These are phyloP conservation scores for Daldinia grandis DNA, from an alignment of 495 filamentous ascomycete species.

Conservation along the genomic window DNA sequence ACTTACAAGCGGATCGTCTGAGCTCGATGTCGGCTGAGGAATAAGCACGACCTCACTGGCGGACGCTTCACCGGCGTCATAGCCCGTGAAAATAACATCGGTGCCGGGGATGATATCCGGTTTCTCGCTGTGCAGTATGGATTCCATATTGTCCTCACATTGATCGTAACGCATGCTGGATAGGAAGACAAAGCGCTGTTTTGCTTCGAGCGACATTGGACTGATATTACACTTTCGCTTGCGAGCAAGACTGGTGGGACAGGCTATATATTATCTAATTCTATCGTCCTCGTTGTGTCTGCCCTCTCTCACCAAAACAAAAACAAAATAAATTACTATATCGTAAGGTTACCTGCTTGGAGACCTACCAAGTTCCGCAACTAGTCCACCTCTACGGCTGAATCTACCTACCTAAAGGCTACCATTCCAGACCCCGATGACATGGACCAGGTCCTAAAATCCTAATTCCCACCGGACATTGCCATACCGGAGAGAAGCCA, in stretches of 20 bases:
- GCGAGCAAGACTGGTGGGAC: neutral
- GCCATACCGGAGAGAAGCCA: slow-evolving; percentile 9
- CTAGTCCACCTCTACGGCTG: slow-evolving; percentile 2
- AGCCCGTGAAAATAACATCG: slow-evolving; percentile 36
- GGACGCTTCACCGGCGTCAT: neutral
- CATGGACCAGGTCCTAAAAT: slow-evolving; percentile 8
- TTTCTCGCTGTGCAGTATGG: slow-evolving; percentile 22
- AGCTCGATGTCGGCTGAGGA: slow-evolving; percentile 61
- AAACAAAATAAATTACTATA: too few species aligned
- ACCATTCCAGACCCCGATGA: neutral
- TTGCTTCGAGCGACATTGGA: neutral
- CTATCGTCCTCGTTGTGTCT: neutral
- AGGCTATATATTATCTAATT: slow-evolving; percentile 17
- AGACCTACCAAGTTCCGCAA: slow-evolving; percentile 4
- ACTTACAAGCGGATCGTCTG: slow-evolving; percentile 60
- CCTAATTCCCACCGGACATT: slow-evolving; percentile 21
- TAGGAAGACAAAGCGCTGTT: neutral
- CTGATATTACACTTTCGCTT: neutral
- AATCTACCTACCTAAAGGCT: neutral
- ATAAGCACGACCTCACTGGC: slow-evolving; percentile 54
- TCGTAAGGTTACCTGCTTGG: neutral
- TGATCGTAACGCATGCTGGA: neutral
- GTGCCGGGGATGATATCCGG: slow-evolving; percentile 42
- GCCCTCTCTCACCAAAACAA: neutral
- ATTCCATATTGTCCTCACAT: neutral